phyloP scores from a whole-genome alignment of 2,329 filamentous ascomycete species.

The Neospermospora avenae region DNA sequence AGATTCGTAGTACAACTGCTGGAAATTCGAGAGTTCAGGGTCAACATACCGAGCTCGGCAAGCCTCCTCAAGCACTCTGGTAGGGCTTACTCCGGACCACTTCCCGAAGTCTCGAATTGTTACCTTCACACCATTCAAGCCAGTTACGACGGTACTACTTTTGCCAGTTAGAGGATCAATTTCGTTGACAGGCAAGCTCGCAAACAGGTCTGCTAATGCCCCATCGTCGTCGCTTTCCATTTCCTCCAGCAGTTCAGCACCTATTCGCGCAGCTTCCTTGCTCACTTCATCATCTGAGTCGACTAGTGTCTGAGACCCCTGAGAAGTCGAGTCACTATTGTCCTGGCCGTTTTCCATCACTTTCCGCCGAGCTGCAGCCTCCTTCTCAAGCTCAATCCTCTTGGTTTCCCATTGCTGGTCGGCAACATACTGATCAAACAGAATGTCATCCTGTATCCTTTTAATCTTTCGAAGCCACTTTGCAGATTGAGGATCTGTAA shows the following conservation, averaged over 20 bases:
- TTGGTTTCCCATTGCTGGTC: conserved; percentile 63
- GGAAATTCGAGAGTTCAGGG: not conserved
- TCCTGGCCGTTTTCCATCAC: conserved; percentile 25
- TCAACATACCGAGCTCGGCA: conserved; percentile 67
- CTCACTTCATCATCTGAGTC: conserved; percentile 46
- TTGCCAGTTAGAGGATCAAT: conserved; percentile 57
- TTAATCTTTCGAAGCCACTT: conserved; percentile 72
- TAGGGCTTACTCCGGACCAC: conserved; percentile 71
- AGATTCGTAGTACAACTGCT: not conserved
- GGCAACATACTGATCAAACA: conserved; percentile 67
- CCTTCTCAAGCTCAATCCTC: conserved; percentile 58
- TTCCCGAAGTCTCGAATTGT: conserved; percentile 81
- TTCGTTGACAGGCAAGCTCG: conserved; percentile 57
- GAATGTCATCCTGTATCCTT: conserved; percentile 71
- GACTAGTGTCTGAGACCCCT: conserved; percentile 32
- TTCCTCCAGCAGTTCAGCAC: conserved; percentile 55
- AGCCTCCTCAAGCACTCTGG: conserved; percentile 78
- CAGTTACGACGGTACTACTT: conserved; percentile 52
- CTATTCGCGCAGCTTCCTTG: conserved; percentile 56
- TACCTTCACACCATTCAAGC: conserved; percentile 51
- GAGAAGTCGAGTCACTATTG: conserved; percentile 28
- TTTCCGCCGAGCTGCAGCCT: conserved; percentile 51
- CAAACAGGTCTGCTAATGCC: conserved; percentile 54
- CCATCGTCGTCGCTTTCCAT: conserved; percentile 51
- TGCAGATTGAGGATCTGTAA: conserved; percentile 44